A percentile compares a stretch with the other conserved stretches of the same genome.
These are phyloP conservation scores for Colletotrichum sp. DNA, from an alignment of 2,329 filamentous ascomycete genomes.

Conservation along the genomic window DNA sequence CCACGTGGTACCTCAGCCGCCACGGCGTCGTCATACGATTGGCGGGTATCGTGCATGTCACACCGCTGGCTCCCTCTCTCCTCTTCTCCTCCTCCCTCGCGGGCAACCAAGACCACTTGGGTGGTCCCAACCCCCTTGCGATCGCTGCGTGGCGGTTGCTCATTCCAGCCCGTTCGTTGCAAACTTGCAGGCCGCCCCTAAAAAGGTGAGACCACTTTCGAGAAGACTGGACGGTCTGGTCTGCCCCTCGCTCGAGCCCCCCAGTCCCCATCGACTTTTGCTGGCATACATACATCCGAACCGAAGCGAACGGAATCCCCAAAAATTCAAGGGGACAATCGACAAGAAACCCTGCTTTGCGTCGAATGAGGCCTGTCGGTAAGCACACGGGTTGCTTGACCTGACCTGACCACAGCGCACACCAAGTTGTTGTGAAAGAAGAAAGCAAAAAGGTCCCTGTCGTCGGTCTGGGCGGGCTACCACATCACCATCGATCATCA, in stretches of 20 bases:
- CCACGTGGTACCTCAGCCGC: not conserved
- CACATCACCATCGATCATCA: constrained; percentile 12
- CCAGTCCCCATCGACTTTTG: not conserved
- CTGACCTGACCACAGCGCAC: not conserved
- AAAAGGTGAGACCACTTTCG: constrained; percentile 19
- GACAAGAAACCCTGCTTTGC: not conserved
- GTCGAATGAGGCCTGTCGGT: not conserved
- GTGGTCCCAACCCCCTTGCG: not conserved
- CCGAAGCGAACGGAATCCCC: not conserved
- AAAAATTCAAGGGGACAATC: not conserved
- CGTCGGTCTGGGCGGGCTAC: not conserved
- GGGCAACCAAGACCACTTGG: not conserved
- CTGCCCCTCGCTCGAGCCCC: not conserved
- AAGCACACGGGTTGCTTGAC: not conserved
- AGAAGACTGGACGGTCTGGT: not conserved
- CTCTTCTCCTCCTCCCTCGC: not conserved
- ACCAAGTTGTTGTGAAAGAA: not conserved
- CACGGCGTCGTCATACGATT: not conserved
- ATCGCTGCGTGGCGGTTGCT: not conserved
- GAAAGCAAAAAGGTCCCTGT: constrained; percentile 8
- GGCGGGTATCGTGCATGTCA: constrained; percentile 7
- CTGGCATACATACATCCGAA: not conserved
- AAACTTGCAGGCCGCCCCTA: constrained; percentile 1
- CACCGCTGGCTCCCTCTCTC: not conserved
- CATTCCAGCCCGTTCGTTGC: constrained; percentile 17